A percentile compares a stretch with the other conserved stretches of the same genome.
Conservation (phyloP, 768 basidiomycete species). For the Cystobasidium onofrii region DNA sequence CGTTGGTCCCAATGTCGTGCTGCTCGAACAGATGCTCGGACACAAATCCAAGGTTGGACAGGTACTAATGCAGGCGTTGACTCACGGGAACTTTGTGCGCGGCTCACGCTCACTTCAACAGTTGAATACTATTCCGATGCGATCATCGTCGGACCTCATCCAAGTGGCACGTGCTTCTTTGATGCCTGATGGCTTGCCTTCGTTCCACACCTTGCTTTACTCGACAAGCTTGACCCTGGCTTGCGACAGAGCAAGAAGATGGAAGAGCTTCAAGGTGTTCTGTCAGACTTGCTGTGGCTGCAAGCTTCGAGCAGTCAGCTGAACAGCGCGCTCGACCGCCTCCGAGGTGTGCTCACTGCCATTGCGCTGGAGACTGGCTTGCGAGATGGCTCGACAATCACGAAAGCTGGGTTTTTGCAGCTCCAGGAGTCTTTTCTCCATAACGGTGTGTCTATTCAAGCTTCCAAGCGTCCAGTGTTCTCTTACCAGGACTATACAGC, state of each 20-base stretch:
- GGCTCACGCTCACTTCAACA: too few species aligned
- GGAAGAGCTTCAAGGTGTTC: neutral
- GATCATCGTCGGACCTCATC: too few species aligned
- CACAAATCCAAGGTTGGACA: slow-evolving; percentile 29
- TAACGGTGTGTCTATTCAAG: slow-evolving; percentile 1
- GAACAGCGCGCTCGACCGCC: neutral
- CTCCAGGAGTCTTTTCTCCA: neutral
- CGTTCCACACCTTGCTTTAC: too few species aligned
- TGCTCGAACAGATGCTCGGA: slow-evolving; percentile 31
- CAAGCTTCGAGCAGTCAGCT: neutral
- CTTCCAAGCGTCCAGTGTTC: neutral
- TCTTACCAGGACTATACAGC: neutral
- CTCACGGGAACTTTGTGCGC: slow-evolving; percentile 66
- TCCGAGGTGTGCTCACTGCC: neutral
- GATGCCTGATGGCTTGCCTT: too few species aligned
- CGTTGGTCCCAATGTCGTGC: neutral
- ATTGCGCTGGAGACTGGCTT: slow-evolving; percentile 1
- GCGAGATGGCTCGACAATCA: slow-evolving; percentile 1
- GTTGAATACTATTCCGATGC: too few species aligned
- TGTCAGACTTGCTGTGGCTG: slow-evolving; percentile 20
- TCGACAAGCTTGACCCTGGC: neutral
- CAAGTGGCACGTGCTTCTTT: too few species aligned
- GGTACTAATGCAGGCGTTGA: slow-evolving; percentile 53
- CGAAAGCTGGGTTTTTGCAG: neutral
- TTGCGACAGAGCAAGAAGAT: neutral